Conservation (phyloP, 75 land plant genomes). For the Gnetum montanum region DNA sequence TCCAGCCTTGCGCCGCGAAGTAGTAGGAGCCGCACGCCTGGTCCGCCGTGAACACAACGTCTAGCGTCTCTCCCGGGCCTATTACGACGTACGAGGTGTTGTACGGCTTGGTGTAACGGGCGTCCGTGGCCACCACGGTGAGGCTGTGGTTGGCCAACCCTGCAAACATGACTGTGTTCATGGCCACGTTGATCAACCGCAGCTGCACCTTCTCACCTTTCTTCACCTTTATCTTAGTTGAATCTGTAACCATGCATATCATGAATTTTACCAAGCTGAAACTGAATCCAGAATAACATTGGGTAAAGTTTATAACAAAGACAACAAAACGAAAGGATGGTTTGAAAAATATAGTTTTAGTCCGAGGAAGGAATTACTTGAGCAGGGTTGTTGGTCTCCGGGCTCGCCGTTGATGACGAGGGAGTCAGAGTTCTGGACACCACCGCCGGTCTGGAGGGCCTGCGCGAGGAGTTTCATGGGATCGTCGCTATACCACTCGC, state of each 20-base stretch:
- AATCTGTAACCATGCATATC: slow-evolving; percentile 25
- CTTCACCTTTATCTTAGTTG: slow-evolving; percentile 24
- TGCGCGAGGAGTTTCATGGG: too few relatives aligned
- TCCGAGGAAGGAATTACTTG: too few relatives aligned
- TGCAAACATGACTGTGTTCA: slow-evolving; percentile 38
- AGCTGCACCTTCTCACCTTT: slow-evolving; percentile 28
- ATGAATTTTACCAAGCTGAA: too few relatives aligned
- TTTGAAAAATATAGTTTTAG: too few relatives aligned
- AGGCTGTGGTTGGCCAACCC: slow-evolving; percentile 28
- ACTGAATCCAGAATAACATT: too few relatives aligned
- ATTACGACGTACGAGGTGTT: slow-evolving; percentile 23
- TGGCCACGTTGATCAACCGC: slow-evolving; percentile 31
- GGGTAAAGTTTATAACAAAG: too few relatives aligned
- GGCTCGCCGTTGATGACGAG: too few relatives aligned
- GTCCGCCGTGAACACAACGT: slow-evolving; percentile 39
- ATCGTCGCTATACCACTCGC: too few relatives aligned
- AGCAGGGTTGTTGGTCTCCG: too few relatives aligned
- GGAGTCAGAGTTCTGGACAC: too few relatives aligned
- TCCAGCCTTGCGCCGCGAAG: slow-evolving; percentile 21
- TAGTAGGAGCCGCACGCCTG: slow-evolving; percentile 15
- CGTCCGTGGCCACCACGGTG: slow-evolving; percentile 28
- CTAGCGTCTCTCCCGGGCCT: slow-evolving; percentile 55
- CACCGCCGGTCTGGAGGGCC: too few relatives aligned
- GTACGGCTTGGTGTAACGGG: slow-evolving; percentile 39
- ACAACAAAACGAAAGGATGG: too few relatives aligned